Evolutionary conservation across 495 filamentous ascomycete species (phyloP), one percentile per base, ranked within the genome.

Genomic region (Tuber melanosporum): DNA sequence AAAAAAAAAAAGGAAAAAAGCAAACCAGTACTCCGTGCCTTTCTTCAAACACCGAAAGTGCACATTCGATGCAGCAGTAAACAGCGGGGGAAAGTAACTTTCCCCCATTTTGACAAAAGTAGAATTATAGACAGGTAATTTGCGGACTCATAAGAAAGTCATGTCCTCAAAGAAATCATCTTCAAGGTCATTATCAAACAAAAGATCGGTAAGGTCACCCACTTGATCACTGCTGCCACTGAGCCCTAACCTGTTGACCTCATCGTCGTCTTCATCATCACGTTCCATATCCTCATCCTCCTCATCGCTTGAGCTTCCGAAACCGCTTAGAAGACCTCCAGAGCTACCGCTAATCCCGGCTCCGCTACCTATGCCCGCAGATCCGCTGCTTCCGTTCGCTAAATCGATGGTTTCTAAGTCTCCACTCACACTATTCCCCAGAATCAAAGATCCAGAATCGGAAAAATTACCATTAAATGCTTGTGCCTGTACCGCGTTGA

Each of bases 271-370:
- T 76, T 95, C 94, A 75, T 91, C 93, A 72, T 94, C 91, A 81
- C 94, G 94, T 73, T 94, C 92, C 89, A 93, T 91, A 77, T 99
- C 95, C 80, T 98, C 95, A 78, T 99, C 95, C 75, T 98, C 95
- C 80, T 98, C 95, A 79, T 97, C 94, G 82, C 94, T 97, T 19
- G 93, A 97, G 85, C 92, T 95, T 79, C 92, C 94, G 84, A 98
- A 99, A n/a, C 93, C 94, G 83, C 93, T 95, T 75, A 94, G 87
- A n/a, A 97, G 86, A 46, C 91, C 90, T 74, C 89, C 89, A 57
- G 89, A 88, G 78, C 89, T 89, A 73, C 89, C 88, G 39, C 89
- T 71, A 20, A 69, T 69, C 88, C 82, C 93, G 94, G 22, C 89
- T 88, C 42, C 91, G 90, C 74, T 90, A 87, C 26, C 89, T 87